A percentile compares a stretch with the other conserved stretches of the same genome.
phyloP scores from a whole-genome alignment of 2,329 filamentous ascomycete genomes.

The Trichoderma koningii region DNA sequence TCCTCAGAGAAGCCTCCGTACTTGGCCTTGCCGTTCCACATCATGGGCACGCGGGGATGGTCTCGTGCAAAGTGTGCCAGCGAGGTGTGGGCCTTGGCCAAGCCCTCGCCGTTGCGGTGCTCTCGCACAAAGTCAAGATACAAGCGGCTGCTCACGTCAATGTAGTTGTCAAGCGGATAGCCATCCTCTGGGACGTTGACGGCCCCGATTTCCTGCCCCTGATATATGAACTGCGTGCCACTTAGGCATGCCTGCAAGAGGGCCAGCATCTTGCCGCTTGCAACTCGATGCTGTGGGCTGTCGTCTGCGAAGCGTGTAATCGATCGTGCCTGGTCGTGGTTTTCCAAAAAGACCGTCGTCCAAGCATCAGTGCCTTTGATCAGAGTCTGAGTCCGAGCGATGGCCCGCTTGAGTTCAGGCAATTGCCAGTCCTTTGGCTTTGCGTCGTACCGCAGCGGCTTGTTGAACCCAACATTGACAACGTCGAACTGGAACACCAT shows the following conservation, averaged over 20 bases:
- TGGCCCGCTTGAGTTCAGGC: conserved; percentile 50
- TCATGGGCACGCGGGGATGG: conserved; percentile 66
- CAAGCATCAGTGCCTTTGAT: conserved; percentile 58
- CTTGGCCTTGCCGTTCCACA: conserved; percentile 54
- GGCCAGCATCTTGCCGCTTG: conserved; percentile 61
- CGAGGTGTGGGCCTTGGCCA: conserved; percentile 42
- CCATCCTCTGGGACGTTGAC: conserved; percentile 60
- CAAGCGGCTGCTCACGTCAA: conserved; percentile 53
- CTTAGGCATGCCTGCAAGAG: conserved; percentile 54
- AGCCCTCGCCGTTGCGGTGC: conserved; percentile 33
- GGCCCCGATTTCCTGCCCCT: conserved; percentile 68
- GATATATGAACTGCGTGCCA: conserved; percentile 67
- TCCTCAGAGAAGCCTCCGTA: conserved; percentile 42
- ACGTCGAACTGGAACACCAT: conserved; percentile 72
- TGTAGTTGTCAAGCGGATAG: conserved; percentile 59
- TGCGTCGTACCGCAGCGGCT: conserved; percentile 56
- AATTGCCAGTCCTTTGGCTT: conserved; percentile 49
- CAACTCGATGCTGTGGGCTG: conserved; percentile 48
- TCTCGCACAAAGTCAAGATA: conserved; percentile 40
- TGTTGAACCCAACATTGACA: conserved; percentile 60
- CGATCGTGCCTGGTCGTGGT: conserved; percentile 64
- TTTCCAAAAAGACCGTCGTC: conserved; percentile 66
- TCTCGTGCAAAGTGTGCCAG: conserved; percentile 52
- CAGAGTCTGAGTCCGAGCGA: conserved; percentile 54
- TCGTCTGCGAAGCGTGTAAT: conserved; percentile 58